Evolutionary conservation across 768 basidiomycete species (phyloP).

Genomic region (Psilocybe cubensis): DNA sequence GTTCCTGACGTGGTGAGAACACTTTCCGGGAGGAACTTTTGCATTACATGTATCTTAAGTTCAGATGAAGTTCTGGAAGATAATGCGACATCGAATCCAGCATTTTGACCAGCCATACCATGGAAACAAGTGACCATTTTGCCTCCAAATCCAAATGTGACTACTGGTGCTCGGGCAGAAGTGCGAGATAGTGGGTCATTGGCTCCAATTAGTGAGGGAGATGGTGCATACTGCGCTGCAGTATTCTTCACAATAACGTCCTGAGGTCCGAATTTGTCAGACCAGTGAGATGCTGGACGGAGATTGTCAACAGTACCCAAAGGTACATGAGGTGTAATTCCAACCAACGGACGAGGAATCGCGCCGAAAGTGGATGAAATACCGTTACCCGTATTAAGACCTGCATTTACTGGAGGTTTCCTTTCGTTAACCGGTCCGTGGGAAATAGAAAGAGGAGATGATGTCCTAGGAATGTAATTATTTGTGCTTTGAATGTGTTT

Average conservation of each 20-base stretch:
- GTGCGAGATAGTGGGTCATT: constrained; percentile 84
- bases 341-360: constrained; percentile 5
- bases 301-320: constrained; percentile 11
- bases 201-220: constrained; percentile 78
- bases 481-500: constrained; percentile 20
- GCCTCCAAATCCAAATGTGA: constrained; percentile 95
- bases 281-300: constrained; percentile 9
- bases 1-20: constrained; percentile 55
- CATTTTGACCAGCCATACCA: constrained; percentile 61
- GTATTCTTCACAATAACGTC: constrained; percentile 41
- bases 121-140: constrained; percentile 90
- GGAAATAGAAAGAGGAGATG: constrained; percentile 34
- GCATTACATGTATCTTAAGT: constrained; percentile 68
- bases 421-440: constrained; percentile 27
- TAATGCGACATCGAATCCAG: constrained; percentile 79
- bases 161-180: constrained; percentile 71
- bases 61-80: constrained; percentile 71
- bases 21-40: constrained; percentile 71
- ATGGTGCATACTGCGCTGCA: constrained; percentile 76
- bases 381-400: constrained; percentile 11
- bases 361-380: constrained; percentile 6
- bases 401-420: constrained; percentile 9
- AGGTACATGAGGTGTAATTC: neutral
- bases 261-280: constrained; percentile 26
- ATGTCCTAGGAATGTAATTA: constrained; percentile 31